phyloP scores from a whole-genome alignment of 169 alveolate species.

The Cytauxzoon felis region DNA sequence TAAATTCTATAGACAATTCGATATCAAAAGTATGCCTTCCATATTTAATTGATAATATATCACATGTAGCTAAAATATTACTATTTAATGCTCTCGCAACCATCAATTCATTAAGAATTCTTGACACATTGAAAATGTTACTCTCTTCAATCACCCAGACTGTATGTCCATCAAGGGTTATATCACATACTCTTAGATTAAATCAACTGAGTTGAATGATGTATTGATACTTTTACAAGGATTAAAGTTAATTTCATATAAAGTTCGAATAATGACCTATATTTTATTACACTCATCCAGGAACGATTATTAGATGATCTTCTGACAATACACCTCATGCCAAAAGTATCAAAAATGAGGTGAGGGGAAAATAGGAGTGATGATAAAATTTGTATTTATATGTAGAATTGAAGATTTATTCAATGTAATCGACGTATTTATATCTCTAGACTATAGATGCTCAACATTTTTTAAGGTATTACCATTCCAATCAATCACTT shows the following conservation, averaged over 20 bases:
- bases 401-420: conserved; percentile 29
- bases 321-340: neutral
- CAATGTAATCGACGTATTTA: conserved; percentile 10
- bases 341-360: neutral
- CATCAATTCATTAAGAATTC: no score
- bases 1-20: no score
- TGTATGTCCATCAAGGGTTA: no score
- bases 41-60: no score
- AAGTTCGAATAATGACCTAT: neutral
- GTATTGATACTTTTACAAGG: neutral
- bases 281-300: neutral
- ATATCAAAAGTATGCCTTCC: no score
- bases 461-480: conserved; percentile 17
- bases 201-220: neutral
- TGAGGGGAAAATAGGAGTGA: neutral
- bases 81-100: no score
- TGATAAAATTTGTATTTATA: neutral
- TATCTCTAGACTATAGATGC: conserved; percentile 21
- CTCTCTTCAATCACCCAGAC: no score
- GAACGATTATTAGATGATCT: neutral
- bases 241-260: neutral
- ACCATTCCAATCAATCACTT: no score
- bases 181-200: no score
- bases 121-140: no score
- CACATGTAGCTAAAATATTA: no score